Base-by-base conservation (phyloP, 192 early-diverging fungal species). In the Cetraspora pellucida region DNA sequence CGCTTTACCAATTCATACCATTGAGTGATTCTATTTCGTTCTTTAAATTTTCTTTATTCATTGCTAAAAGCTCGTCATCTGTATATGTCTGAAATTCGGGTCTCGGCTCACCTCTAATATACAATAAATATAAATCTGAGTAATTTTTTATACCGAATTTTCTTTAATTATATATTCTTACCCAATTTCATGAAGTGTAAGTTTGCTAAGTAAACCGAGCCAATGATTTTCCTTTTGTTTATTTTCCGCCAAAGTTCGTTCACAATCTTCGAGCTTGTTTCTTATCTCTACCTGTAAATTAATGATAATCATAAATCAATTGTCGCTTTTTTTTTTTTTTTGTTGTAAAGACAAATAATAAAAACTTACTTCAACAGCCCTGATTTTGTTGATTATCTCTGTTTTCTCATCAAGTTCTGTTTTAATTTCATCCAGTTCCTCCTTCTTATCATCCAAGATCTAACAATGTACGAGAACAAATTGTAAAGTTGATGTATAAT, bases 31-130 rank as follows among this genome's bases (percentile, higher is more conserved):
- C 86, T 69, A 98, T 93, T 17, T 92, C 89, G 8, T 81, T 81
- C 64, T 93, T 87, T 31, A 97, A 80, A 0, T 79, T 77, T n/a
- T 89, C 81, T 31, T 90, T 86, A 67, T 93, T 89, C 23, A 95
- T 79, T 59, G 82, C 85, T 0, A 82, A 87, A 46, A 96, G 78
- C 60, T 93, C 89, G 6, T 91, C 89, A 10, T 85, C 83, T 1
- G 88, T 78, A 57, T 88, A 92, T 25, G 82, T 78, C 19, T 82
- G 82, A 11, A 96, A 82, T 43, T 81, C 77, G 27, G 81, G 81
- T 28, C 88, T 84, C 11, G 82, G 82, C 43, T 86, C 82, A 67
- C 79, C 78, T 17, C 25, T 54, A 57, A 14, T 54, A 19, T 14
- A 54, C 16, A 54, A 4, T 19, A 54, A 54, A 19, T 19, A 52